These are phyloP conservation scores for Cryptosporidium felis DNA, from an alignment of 169 alveolate species.

Conservation along the genomic window DNA sequence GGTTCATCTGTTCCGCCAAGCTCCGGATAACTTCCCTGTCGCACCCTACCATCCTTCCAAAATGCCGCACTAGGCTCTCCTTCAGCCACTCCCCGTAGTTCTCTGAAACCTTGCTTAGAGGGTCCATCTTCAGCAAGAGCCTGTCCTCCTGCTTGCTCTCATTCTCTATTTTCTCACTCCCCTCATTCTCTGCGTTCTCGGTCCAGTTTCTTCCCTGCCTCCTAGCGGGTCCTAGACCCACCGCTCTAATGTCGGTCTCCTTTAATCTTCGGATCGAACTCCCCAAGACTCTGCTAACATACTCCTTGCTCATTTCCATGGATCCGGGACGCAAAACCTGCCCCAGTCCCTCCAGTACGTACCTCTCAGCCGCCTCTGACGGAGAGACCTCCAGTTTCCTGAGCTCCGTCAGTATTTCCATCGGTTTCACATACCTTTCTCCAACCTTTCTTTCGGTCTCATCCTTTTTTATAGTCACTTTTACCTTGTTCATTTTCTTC, in stretches of 20 bases:
- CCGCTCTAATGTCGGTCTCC: too few relatives aligned
- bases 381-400: slow-evolving; percentile 35
- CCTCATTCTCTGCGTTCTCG: not conserved
- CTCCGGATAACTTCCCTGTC: slow-evolving; percentile 9
- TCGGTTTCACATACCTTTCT: slow-evolving; percentile 12
- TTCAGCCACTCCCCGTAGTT: slow-evolving; percentile 16
- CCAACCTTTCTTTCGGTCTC: not conserved
- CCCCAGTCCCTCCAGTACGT: not conserved
- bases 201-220: not conserved
- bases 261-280: slow-evolving; percentile 9
- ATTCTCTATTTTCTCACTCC: not conserved
- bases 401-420: slow-evolving; percentile 18
- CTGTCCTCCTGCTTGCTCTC: too few relatives aligned
- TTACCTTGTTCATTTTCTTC: too few relatives aligned
- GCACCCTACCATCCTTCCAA: slow-evolving; percentile 22
- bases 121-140: slow-evolving; percentile 41
- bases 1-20: slow-evolving; percentile 46
- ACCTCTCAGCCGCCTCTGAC: slow-evolving; percentile 12
- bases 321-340: not conserved
- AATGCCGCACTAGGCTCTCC: not conserved
- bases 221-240: too few relatives aligned
- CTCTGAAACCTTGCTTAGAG: not conserved
- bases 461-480: too few relatives aligned
- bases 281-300: slow-evolving; percentile 15
- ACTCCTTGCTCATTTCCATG: not conserved